Evolutionary conservation across 768 basidiomycete species (phyloP).

Genomic region (Exsudoporus frostii): DNA sequence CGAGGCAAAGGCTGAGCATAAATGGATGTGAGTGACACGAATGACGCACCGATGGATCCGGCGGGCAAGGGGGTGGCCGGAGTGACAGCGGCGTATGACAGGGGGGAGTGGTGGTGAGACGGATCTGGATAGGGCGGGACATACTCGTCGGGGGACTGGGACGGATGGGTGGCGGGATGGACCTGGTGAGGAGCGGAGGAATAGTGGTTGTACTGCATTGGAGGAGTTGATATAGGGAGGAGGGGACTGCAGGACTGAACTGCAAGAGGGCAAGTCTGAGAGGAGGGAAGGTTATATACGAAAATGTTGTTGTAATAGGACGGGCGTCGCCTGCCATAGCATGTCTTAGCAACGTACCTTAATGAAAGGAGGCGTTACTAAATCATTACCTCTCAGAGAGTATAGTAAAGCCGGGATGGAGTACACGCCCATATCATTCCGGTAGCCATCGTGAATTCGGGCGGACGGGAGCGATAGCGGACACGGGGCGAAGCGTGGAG

Average conservation of each 20-base stretch:
- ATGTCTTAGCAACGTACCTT: slow-evolving; percentile 39
- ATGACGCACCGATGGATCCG: slow-evolving; percentile 28
- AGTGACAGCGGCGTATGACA: slow-evolving; percentile 27
- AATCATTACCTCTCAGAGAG: slow-evolving; percentile 36
- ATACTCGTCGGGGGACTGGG: slow-evolving; percentile 22
- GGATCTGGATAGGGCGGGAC: slow-evolving; percentile 23
- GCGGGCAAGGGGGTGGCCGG: slow-evolving; percentile 17
- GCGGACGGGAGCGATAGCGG: slow-evolving; percentile 29
- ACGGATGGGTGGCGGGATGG: slow-evolving; percentile 16
- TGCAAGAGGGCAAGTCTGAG: slow-evolving; percentile 10
- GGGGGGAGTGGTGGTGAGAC: slow-evolving; percentile 21
- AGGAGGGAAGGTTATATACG: slow-evolving; percentile 31
- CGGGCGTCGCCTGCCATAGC: slow-evolving; percentile 34
- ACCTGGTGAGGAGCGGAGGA: slow-evolving; percentile 17
- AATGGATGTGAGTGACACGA: slow-evolving; percentile 6
- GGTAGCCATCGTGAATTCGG: slow-evolving; percentile 33
- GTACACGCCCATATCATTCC: slow-evolving; percentile 33
- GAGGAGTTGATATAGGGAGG: background rate
- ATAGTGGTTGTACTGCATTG: slow-evolving; percentile 32
- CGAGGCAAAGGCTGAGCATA: slow-evolving; percentile 4
- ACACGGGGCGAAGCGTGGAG: slow-evolving; percentile 18
- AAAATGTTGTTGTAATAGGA: slow-evolving; percentile 32
- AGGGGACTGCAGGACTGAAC: slow-evolving; percentile 2
- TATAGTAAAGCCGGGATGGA: slow-evolving; percentile 34
- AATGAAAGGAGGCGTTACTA: slow-evolving; percentile 36